Evolutionary conservation across 2,329 filamentous ascomycete genomes (phyloP).

Genomic region (Acarospora socialis): DNA sequence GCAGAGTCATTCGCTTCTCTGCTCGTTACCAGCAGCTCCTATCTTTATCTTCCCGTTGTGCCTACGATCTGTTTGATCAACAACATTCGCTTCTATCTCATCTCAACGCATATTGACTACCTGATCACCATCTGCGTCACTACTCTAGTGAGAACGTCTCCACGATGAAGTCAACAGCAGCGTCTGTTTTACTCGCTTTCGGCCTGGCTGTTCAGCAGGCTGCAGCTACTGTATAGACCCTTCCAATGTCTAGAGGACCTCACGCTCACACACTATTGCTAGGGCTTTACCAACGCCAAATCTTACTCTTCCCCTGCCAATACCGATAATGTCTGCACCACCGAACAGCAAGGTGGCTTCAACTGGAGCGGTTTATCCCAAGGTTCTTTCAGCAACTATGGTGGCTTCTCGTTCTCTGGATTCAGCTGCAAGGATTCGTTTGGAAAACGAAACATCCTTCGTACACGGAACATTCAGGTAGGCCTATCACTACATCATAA

Average conservation of each 20-base stretch:
- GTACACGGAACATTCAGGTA: conserved; percentile 29
- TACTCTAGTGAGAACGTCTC: no score
- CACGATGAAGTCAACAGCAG: conserved; percentile 2
- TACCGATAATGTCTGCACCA: conserved; percentile 62
- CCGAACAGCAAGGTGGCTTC: conserved; percentile 56
- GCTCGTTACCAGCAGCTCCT: no score
- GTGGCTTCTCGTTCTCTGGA: conserved; percentile 59
- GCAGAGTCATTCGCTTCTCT: conserved; percentile 1
- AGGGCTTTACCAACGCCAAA: conserved; percentile 34
- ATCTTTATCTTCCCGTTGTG: not conserved
- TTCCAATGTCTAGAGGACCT: not conserved
- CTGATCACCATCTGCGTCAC: no score
- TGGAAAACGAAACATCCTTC: conserved; percentile 43
- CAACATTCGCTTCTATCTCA: not conserved
- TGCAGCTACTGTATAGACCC: conserved; percentile 15
- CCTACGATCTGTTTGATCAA: not conserved
- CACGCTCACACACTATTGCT: conserved; percentile 4
- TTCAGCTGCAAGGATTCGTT: conserved; percentile 53
- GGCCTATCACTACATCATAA: conserved; percentile 5
- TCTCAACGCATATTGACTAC: not conserved
- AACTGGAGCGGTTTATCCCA: conserved; percentile 50
- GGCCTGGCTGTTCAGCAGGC: conserved; percentile 17
- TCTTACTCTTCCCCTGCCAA: conserved; percentile 55
- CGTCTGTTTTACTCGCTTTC: conserved; percentile 8
- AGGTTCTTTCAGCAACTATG: conserved; percentile 52